Evolutionary conservation across 371 early-diverging fungal species (phyloP).

Genomic region (Mucor indicus): DNA sequence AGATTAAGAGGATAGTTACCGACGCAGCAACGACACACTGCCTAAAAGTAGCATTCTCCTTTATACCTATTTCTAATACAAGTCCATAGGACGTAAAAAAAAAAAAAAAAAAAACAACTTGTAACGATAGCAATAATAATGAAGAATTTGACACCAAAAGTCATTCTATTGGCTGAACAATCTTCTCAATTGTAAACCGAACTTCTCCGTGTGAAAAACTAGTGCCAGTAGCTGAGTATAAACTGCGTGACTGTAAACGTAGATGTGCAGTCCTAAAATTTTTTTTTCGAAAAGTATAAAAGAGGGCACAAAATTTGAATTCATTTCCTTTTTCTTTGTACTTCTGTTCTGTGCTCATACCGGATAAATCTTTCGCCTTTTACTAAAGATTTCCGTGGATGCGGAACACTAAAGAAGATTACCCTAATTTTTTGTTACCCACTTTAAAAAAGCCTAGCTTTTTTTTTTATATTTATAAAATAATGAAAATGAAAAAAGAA

Average conservation of each 20-base stretch:
- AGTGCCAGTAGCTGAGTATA: background rate
- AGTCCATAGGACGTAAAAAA: too few species aligned
- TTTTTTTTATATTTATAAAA: background rate
- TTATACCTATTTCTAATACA: too few species aligned
- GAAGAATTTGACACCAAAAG: too few species aligned
- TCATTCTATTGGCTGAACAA: too few species aligned
- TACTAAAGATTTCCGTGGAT: conserved; percentile 59
- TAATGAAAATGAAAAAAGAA: conserved; percentile 10
- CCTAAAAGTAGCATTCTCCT: too few species aligned
- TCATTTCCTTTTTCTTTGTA: conserved; percentile 18
- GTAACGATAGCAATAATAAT: too few species aligned
- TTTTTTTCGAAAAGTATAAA: conserved; percentile 7
- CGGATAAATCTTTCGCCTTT: conserved; percentile 59
- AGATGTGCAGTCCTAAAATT: background rate
- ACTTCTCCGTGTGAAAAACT: too few species aligned
- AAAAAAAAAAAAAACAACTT: too few species aligned
- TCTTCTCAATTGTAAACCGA: too few species aligned
- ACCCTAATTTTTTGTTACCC: conserved; percentile 44
- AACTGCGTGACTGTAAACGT: background rate
- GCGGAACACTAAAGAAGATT: conserved; percentile 45
- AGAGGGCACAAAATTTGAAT: background rate
- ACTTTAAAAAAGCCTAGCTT: background rate
- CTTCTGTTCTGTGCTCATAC: conserved; percentile 49
- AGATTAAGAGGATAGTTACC: too few species aligned
- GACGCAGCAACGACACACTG: too few species aligned